Percentiles rank a stretch among this genome's conserved stretches.
phyloP scores from a whole-genome alignment of 1,284 basidiomycete genomes.

The Ustilago tritici region DNA sequence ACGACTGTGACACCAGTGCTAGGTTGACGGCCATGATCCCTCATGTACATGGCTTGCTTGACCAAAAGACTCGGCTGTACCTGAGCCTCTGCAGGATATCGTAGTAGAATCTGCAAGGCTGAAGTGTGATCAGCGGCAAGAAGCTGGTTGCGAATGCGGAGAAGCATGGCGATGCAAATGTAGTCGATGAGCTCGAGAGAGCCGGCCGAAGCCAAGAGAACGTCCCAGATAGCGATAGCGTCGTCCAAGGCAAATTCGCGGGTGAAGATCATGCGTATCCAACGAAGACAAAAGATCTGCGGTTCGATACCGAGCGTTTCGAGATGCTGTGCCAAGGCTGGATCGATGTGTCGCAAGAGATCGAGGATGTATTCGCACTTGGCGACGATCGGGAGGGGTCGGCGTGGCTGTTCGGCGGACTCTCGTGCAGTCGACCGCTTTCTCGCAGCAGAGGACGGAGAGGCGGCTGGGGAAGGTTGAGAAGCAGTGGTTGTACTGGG shows the following conservation, averaged over 20 bases:
- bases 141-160: constrained; percentile 61
- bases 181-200: constrained; percentile 58
- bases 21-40: constrained; percentile 30
- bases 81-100: constrained; percentile 44
- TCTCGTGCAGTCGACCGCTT: not conserved
- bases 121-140: constrained; percentile 55
- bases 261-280: constrained; percentile 64
- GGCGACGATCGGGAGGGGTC: constrained; percentile 41
- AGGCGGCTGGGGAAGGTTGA: not conserved
- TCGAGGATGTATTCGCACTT: constrained; percentile 47
- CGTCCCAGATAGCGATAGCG: constrained; percentile 65
- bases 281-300: constrained; percentile 64
- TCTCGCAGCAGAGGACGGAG: constrained; percentile 11
- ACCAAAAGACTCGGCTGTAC: constrained; percentile 34
- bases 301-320: constrained; percentile 61
- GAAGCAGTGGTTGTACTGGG: constrained; percentile 5
- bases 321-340: constrained; percentile 54
- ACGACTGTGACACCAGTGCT: constrained; percentile 50
- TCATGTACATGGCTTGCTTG: constrained; percentile 51
- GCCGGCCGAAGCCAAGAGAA: constrained; percentile 51
- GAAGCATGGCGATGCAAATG: constrained; percentile 64
- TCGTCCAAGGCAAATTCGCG: constrained; percentile 59
- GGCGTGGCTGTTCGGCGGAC: not conserved
- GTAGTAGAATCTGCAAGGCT: constrained; percentile 57
- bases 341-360: constrained; percentile 50